Percentiles rank a stretch among this genome's conserved stretches.
Evolutionary conservation across 1,284 basidiomycete genomes (phyloP).

Genomic region (Anthracocystis panici-leucophaei): DNA sequence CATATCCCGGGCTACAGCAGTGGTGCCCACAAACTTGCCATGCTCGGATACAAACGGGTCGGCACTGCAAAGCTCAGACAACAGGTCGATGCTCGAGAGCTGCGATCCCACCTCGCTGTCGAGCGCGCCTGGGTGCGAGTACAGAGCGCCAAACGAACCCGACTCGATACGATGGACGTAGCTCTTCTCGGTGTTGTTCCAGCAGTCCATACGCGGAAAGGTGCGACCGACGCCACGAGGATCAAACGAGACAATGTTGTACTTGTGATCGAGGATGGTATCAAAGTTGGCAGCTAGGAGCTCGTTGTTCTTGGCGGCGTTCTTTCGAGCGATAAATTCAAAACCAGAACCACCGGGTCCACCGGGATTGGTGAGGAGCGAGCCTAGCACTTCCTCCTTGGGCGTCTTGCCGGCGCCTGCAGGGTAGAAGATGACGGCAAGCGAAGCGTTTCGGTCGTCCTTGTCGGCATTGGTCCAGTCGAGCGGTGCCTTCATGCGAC

Average conservation of each 20-base stretch:
- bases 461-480: constrained; percentile 49
- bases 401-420: constrained; percentile 52
- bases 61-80: constrained; percentile 29
- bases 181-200: constrained; percentile 38
- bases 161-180: constrained; percentile 36
- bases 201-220: constrained; percentile 52
- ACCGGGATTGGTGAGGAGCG: constrained; percentile 54
- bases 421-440: constrained; percentile 54
- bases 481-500: constrained; percentile 54
- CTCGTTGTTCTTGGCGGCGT: constrained; percentile 30
- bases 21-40: constrained; percentile 39
- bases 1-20: constrained; percentile 52
- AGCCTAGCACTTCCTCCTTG: constrained; percentile 42
- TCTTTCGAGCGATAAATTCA: constrained; percentile 39
- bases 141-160: constrained; percentile 30
- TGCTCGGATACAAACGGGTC: constrained; percentile 29
- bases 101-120: constrained; percentile 37
- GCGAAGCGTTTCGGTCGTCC: constrained; percentile 48
- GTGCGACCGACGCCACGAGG: constrained; percentile 52
- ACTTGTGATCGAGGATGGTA: constrained; percentile 42
- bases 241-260: constrained; percentile 56
- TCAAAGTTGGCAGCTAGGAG: constrained; percentile 38
- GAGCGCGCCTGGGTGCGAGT: constrained; percentile 34
- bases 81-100: constrained; percentile 30
- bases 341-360: constrained; percentile 56